These are phyloP conservation scores for Aulographum hederae DNA, from an alignment of 2,329 filamentous ascomycete genomes.

Conservation along the genomic window DNA sequence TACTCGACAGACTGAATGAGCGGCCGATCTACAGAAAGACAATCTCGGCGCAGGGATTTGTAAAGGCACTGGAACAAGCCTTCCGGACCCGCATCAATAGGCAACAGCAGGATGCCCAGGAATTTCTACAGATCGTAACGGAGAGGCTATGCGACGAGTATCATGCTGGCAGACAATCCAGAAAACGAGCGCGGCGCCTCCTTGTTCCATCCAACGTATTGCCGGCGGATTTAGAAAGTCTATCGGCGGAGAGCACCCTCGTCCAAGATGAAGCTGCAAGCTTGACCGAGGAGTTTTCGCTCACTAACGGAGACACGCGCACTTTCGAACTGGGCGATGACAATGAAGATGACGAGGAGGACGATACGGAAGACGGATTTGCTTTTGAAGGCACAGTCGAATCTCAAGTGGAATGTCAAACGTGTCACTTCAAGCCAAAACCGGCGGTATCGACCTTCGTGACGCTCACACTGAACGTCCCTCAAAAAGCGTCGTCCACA, in stretches of 20 bases:
- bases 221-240: background rate
- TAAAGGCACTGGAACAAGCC: slow-evolving; percentile 64
- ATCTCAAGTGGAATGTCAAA: slow-evolving; percentile 87
- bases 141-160: slow-evolving; percentile 91
- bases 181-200: slow-evolving; percentile 32
- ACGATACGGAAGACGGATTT: slow-evolving; percentile 50
- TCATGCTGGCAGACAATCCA: slow-evolving; percentile 61
- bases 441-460: slow-evolving; percentile 74
- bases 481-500: slow-evolving; percentile 51
- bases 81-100: slow-evolving; percentile 83
- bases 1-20: slow-evolving; percentile 84
- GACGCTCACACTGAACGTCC: slow-evolving; percentile 80
- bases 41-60: slow-evolving; percentile 72
- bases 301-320: slow-evolving; percentile 4
- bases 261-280: too few species aligned
- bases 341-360: slow-evolving; percentile 15
- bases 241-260: background rate
- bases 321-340: too few species aligned
- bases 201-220: too few species aligned
- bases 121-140: slow-evolving; percentile 85
- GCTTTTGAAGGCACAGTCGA: slow-evolving; percentile 84
- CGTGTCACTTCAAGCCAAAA: slow-evolving; percentile 76
- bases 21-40: slow-evolving; percentile 86
- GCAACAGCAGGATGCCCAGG: slow-evolving; percentile 93
- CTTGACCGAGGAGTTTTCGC: background rate